Percentiles rank a stretch among this genome's conserved stretches.
Conservation (phyloP, 1,139 yeast genomes). For the Candida sojae region DNA sequence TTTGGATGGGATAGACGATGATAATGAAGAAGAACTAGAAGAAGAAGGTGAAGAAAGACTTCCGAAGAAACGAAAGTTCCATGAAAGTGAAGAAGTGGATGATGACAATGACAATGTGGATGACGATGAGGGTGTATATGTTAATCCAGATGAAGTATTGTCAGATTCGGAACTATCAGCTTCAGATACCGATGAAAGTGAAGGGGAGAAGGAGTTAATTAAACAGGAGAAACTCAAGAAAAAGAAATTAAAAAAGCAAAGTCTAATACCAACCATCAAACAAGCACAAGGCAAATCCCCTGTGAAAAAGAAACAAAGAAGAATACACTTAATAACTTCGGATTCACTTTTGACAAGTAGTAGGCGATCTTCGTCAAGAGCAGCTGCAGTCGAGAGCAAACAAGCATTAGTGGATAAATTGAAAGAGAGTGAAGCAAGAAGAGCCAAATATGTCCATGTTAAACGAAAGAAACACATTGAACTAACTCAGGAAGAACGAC, state of each 20-base stretch:
- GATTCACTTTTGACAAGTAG: conserved; percentile 48
- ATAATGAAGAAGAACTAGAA: conserved; percentile 20
- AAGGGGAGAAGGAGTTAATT: conserved; percentile 66
- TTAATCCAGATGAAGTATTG: conserved; percentile 45
- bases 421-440: conserved; percentile 67
- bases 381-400: conserved; percentile 77
- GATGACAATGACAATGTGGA: conserved; percentile 9
- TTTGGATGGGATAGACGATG: conserved; percentile 24
- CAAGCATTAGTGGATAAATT: conserved; percentile 75
- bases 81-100: conserved; percentile 18
- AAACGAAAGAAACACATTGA: conserved; percentile 47
- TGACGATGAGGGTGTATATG: conserved; percentile 18
- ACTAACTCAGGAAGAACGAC: conserved; percentile 82
- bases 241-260: conserved; percentile 31
- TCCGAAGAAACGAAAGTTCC: conserved; percentile 10
- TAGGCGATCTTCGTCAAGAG: conserved; percentile 77
- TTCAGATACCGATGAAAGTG: conserved; percentile 58
- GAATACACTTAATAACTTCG: conserved; percentile 31
- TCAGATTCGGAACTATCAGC: conserved; percentile 56
- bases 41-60: conserved; percentile 16
- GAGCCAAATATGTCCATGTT: conserved; percentile 48
- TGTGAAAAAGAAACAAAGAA: conserved; percentile 19
- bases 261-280: conserved; percentile 49
- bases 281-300: conserved; percentile 20
- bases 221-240: conserved; percentile 48